Percentiles rank a stretch among this genome's conserved stretches.
These are phyloP conservation scores for Acer negundo DNA, from an alignment of 345 rosid genomes.

Conservation along the genomic window DNA sequence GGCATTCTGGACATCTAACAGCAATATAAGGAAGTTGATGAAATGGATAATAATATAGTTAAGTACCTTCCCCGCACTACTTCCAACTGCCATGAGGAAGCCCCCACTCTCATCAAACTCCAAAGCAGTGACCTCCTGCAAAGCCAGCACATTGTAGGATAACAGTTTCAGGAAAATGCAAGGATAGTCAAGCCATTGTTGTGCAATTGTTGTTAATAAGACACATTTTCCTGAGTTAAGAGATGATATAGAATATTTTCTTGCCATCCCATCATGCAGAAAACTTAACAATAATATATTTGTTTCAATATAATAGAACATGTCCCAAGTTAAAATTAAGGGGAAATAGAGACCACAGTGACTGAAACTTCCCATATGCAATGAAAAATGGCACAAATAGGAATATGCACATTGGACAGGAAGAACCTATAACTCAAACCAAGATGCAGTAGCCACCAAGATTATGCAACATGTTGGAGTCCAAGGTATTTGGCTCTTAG, in stretches of 20 bases:
- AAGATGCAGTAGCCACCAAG: neutral
- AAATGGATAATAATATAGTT: neutral
- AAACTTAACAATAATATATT: neutral
- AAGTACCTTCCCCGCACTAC: conserved; percentile 87
- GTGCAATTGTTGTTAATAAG: neutral
- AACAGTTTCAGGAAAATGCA: conserved; percentile 3
- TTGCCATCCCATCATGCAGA: conserved; percentile 3
- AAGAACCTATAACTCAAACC: neutral
- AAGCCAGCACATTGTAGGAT: conserved; percentile 16
- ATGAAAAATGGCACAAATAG: neutral
- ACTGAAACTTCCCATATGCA: neutral
- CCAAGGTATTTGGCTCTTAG: neutral
- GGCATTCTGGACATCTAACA: neutral
- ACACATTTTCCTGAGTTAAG: neutral
- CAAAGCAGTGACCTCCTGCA: conserved; percentile 87
- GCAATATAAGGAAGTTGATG: neutral
- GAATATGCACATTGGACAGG: neutral
- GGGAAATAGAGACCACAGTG: neutral
- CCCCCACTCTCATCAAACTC: conserved; percentile 85
- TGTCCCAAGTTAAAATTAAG: neutral
- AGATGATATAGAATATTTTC: neutral
- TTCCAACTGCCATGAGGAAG: conserved; percentile 84
- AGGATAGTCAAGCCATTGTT: neutral
- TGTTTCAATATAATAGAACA: neutral
- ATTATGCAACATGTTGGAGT: neutral